Evolutionary conservation across 2,329 filamentous ascomycete species (phyloP), one percentile per base, ranked within the genome.

Genomic region (Claviceps sp.): DNA sequence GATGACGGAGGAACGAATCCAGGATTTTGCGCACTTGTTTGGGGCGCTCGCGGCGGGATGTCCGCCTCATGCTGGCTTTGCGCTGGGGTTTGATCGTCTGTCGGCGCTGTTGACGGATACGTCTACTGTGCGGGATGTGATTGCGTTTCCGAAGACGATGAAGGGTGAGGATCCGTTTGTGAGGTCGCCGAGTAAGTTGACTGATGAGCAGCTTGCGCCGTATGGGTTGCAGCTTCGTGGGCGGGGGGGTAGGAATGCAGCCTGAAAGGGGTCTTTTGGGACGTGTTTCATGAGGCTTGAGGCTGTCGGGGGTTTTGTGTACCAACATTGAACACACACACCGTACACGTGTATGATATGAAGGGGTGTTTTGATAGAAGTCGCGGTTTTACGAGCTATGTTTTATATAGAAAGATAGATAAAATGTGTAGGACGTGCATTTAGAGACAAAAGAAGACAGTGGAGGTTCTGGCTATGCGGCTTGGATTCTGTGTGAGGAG

Each of bases 131-230:
- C 75, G 87, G 54, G 91, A 98, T 70, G 91, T 98, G 1, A 96
- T 98, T 67, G 90, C 90, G 0, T 98, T 98, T 63, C 94, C 93
- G 0, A 98, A 98, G 73, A 90, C 81, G 55, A 89, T 89, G 55
- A 89, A 83, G 64, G 90, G 93, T 0, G 87, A 95, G 63, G 93
- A 98, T 69, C 68, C 81, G 52, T 78, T 95, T 67, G 88, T 95
- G 2, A 82, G 80, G 59, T 87, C 87, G 56, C 93, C 93, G 0
- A 82, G 82, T 49, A 66, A 65, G 56, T 73, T 95, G 57, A 86
- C 77, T 0, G 69, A 79, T 53, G 77, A 78, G 48, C 70, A 77
- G 57, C 64, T 77, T 50, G 62, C 60, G 49, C 72, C 71, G 0
- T 79, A 78, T 55, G 72, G 76, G 11, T 56, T 78, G 41, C 61